A percentile compares a stretch with the other conserved stretches of the same genome.
These are phyloP conservation scores for Tritrichomonas musculus DNA, from an alignment of 208 protist species.

Conservation along the genomic window DNA sequence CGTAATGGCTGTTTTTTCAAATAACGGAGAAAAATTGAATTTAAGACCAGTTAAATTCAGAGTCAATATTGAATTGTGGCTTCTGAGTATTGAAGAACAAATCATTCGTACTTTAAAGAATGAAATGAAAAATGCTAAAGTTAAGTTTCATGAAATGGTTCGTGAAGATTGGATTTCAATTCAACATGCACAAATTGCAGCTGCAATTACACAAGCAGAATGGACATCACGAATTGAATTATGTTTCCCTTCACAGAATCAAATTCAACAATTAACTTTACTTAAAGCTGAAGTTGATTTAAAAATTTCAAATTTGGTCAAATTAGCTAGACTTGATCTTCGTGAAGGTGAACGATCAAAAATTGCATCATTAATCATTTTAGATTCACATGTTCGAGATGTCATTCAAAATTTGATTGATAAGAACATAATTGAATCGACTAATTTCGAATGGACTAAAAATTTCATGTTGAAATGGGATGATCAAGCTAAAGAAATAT, in stretches of 20 bases:
- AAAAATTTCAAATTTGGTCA: constrained; percentile 77
- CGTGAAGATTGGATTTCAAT: constrained; percentile 74
- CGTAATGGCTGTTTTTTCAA: constrained; percentile 66
- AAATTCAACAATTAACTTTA: constrained; percentile 89
- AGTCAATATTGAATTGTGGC: constrained; percentile 86
- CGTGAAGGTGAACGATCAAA: constrained; percentile 73
- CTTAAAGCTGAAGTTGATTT: constrained; percentile 82
- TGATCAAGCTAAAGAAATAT: constrained; percentile 52
- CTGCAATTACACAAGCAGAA: constrained; percentile 73
- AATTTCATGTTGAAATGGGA: constrained; percentile 46
- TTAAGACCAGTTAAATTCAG: constrained; percentile 76
- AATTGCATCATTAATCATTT: constrained; percentile 86
- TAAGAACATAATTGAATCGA: constrained; percentile 60
- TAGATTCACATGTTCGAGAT: constrained; percentile 88
- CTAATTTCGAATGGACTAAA: constrained; percentile 81
- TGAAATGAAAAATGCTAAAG: not conserved
- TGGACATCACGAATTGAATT: constrained; percentile 77
- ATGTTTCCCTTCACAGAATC: constrained; percentile 71
- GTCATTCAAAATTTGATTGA: constrained; percentile 81
- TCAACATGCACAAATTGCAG: constrained; percentile 74
- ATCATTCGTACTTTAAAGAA: constrained; percentile 17
- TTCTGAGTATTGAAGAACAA: constrained; percentile 75
- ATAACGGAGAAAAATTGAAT: constrained; percentile 80
- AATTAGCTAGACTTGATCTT: constrained; percentile 74
- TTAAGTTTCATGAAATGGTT: constrained; percentile 50